Evolutionary conservation across 495 filamentous ascomycete genomes (phyloP).

Genomic region (Hypoxylon subgilvum): DNA sequence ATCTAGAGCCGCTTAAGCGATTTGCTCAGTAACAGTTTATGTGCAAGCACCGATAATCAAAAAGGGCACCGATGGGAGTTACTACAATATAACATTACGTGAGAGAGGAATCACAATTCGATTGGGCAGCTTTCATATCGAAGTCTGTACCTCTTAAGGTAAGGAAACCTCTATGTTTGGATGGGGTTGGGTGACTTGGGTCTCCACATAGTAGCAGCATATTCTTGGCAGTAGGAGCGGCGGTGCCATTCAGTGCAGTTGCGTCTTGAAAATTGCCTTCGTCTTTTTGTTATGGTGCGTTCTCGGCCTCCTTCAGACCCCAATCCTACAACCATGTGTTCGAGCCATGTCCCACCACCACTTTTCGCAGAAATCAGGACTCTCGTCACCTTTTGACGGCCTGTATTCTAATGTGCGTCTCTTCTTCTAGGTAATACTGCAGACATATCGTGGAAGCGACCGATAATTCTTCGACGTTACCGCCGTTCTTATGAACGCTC

Average conservation of each 20-base stretch:
- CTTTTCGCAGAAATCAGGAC: constrained; percentile 24
- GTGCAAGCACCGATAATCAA: too few species aligned
- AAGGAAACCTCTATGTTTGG: constrained; percentile 27
- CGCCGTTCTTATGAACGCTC: constrained; percentile 26
- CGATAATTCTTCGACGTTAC: constrained; percentile 11
- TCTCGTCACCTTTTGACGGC: constrained; percentile 19
- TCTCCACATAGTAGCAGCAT: constrained; percentile 14
- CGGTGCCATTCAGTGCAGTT: constrained; percentile 25
- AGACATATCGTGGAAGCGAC: neutral
- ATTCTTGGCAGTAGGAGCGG: too few species aligned
- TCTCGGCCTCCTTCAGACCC: constrained; percentile 19
- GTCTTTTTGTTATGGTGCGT: constrained; percentile 19
- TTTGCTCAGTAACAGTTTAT: too few species aligned
- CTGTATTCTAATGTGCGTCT: constrained; percentile 13
- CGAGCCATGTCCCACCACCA: constrained; percentile 29
- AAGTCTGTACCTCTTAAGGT: neutral
- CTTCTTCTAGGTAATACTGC: constrained; percentile 11
- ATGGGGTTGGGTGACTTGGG: too few species aligned
- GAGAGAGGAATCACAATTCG: neutral
- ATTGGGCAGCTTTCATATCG: neutral
- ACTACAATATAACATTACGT: neutral
- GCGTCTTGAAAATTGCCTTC: constrained; percentile 24
- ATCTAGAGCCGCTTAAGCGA: too few species aligned
- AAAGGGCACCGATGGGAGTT: too few species aligned
- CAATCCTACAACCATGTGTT: constrained; percentile 29